A percentile compares a stretch with the other conserved stretches of the same genome.
These are phyloP conservation scores for Nemania sp. DNA, from an alignment of 2,329 filamentous ascomycete genomes.

Conservation along the genomic window DNA sequence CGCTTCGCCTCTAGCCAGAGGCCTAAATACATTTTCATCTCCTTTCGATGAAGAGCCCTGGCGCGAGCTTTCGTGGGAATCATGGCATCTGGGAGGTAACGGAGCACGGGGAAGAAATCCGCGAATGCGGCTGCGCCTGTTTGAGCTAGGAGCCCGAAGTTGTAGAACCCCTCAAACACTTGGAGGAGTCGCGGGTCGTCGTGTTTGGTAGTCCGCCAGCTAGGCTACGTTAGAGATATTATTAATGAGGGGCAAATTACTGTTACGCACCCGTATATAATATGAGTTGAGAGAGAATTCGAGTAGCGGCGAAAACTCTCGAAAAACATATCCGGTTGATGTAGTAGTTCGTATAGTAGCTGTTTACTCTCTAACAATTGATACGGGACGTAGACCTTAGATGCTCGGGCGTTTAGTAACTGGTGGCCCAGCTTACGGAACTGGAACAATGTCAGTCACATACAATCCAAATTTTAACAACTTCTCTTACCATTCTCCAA, in stretches of 20 bases:
- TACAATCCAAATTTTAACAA: not conserved
- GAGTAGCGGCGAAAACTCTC: constrained; percentile 27
- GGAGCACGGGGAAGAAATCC: constrained; percentile 19
- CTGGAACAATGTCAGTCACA: not conserved
- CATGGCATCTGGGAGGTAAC: constrained; percentile 21
- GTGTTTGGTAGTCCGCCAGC: constrained; percentile 6
- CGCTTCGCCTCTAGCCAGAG: constrained; percentile 18
- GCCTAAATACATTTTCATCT: constrained; percentile 17
- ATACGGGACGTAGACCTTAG: constrained; percentile 18
- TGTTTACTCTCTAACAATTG: constrained; percentile 20
- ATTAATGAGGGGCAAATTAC: too few relatives aligned
- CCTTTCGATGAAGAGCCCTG: constrained; percentile 19
- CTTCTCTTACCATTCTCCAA: constrained; percentile 7
- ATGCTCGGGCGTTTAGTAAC: constrained; percentile 13
- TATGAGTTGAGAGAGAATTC: constrained; percentile 22
- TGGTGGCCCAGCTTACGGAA: constrained; percentile 25
- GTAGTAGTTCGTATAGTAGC: constrained; percentile 14
- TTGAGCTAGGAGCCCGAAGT: constrained; percentile 21
- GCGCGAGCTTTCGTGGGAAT: constrained; percentile 13
- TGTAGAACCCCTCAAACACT: constrained; percentile 20
- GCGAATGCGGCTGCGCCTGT: constrained; percentile 6
- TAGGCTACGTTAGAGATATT: not conserved
- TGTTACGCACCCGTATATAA: constrained; percentile 19
- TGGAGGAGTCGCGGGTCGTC: constrained; percentile 25
- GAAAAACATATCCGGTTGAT: constrained; percentile 17